Conservation (phyloP, 2,329 filamentous ascomycete species). For the Fusarium incarnatum region DNA sequence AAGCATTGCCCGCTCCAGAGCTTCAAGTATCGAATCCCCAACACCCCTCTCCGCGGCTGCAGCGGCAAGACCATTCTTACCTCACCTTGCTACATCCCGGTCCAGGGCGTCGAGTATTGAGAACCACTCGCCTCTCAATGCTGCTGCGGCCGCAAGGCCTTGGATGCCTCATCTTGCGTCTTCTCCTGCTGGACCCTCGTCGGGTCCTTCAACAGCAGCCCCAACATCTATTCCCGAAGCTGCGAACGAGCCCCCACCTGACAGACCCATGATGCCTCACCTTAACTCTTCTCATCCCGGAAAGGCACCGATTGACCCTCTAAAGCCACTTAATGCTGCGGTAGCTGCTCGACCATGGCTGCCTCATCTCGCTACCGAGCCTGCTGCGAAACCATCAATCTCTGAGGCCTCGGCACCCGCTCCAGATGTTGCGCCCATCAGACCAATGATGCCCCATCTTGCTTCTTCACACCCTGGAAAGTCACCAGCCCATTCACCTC, state of each 20-base stretch:
- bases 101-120: slow-evolving; percentile 8
- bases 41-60: slow-evolving; percentile 15
- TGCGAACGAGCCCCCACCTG: not conserved
- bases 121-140: not conserved
- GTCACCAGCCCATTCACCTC: slow-evolving; percentile 24
- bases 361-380: not conserved
- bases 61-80: slow-evolving; percentile 30
- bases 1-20: not conserved
- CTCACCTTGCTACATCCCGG: slow-evolving; percentile 33
- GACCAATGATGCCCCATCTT: slow-evolving; percentile 38
- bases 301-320: not conserved
- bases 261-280: not conserved
- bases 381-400: not conserved
- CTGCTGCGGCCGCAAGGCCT: not conserved
- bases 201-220: not conserved
- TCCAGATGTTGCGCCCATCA: not conserved
- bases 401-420: not conserved
- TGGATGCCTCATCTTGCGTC: not conserved
- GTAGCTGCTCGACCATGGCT: not conserved
- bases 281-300: not conserved
- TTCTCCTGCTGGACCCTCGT: not conserved
- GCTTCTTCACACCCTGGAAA: slow-evolving; percentile 28
- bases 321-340: not conserved
- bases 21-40: slow-evolving; percentile 25
- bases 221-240: not conserved